phyloP scores from a whole-genome alignment of 441 rosid species.

The Jatropha multifida region DNA sequence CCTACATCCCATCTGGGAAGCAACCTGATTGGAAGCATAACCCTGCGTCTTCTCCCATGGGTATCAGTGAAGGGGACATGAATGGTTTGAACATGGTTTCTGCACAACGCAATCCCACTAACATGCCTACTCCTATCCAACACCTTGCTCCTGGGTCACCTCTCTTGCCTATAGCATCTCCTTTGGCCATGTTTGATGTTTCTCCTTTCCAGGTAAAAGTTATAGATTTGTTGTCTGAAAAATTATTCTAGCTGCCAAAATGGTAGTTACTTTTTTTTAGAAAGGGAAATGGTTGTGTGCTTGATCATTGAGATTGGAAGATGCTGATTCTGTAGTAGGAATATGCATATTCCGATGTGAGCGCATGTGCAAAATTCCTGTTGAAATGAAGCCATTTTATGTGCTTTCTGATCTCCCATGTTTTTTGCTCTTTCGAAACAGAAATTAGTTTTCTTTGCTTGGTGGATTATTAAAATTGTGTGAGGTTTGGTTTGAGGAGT shows the following conservation, averaged over 20 bases:
- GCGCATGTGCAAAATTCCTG: not conserved
- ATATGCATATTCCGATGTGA: not conserved
- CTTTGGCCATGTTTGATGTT: conserved; percentile 86
- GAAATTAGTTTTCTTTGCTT: not conserved
- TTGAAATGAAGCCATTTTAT: not conserved
- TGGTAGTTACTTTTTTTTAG: not conserved
- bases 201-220: conserved; percentile 87
- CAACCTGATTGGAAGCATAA: conserved; percentile 97
- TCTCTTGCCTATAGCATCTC: conserved; percentile 70
- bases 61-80: conserved; percentile 64
- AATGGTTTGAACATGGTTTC: conserved; percentile 54
- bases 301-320: not conserved
- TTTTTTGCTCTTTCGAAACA: not conserved
- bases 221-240: conserved; percentile 4
- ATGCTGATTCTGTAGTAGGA: not conserved
- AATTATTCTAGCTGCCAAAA: conserved; percentile 9
- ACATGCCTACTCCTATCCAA: conserved; percentile 65
- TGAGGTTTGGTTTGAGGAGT: not conserved
- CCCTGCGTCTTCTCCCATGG: conserved; percentile 60
- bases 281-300: not conserved
- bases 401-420: not conserved
- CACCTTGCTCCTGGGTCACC: conserved; percentile 85
- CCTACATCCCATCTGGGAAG: conserved; percentile 93
- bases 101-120: conserved; percentile 56
- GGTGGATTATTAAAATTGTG: not conserved